These are phyloP conservation scores for Penicillium fimorum DNA, from an alignment of 495 filamentous ascomycete species.

Conservation along the genomic window DNA sequence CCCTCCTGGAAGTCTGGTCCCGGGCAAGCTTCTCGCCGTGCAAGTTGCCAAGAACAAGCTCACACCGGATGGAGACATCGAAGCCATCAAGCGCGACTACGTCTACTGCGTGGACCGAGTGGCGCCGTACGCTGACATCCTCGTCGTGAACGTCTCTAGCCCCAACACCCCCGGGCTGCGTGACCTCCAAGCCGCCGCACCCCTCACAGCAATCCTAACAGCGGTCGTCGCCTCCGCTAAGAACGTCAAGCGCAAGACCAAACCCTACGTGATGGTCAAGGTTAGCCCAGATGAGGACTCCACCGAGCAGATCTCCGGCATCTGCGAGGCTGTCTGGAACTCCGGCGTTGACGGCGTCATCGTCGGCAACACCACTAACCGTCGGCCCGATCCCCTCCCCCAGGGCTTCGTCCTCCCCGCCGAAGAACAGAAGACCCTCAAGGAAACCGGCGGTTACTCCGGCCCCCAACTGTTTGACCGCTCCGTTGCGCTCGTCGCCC, in stretches of 20 bases:
- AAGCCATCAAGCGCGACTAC: conserved; percentile 82
- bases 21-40: conserved; percentile 79
- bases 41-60: conserved; percentile 96
- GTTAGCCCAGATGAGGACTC: conserved; percentile 92
- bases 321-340: conserved; percentile 79
- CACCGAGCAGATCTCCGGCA: conserved; percentile 76
- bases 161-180: conserved; percentile 93
- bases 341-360: conserved; percentile 91
- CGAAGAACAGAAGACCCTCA: conserved; percentile 64
- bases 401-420: conserved; percentile 58
- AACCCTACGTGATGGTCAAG: conserved; percentile 93
- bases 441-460: conserved; percentile 84
- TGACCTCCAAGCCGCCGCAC: conserved; percentile 75
- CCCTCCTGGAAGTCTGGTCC: conserved; percentile 69
- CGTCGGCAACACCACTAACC: conserved; percentile 96
- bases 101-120: conserved; percentile 79
- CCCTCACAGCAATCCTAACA: conserved; percentile 72
- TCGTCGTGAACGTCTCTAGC: conserved; percentile 95
- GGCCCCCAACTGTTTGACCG: conserved; percentile 82
- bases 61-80: conserved; percentile 79
- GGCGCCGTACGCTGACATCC: conserved; percentile 83
- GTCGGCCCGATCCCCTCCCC: conserved; percentile 66
- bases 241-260: conserved; percentile 61
- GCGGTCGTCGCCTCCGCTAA: conserved; percentile 79
- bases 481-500: conserved; percentile 70